Evolutionary conservation across 1,284 basidiomycete genomes (phyloP), one percentile per base, ranked within the genome.

Genomic region (Boletus sp.): DNA sequence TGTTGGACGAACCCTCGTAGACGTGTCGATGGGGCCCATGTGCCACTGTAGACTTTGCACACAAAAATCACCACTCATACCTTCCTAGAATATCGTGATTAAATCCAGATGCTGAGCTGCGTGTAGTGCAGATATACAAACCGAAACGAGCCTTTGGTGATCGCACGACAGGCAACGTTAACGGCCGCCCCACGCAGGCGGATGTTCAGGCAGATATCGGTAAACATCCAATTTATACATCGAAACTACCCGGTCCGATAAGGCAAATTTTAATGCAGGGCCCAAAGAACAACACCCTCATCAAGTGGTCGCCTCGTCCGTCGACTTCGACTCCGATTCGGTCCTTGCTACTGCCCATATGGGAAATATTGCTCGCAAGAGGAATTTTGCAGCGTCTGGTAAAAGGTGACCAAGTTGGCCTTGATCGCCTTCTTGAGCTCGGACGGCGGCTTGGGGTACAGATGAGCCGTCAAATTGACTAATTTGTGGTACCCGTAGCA

Each of bases 391-490:
- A 65, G 22, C 3, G 45, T 34, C 50, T 60, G 4, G 37, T 61
- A 62, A 8, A 64, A 51, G 14, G 59, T 59, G n/a, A 16, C 23
- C 29, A 65, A 33, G 32, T 61, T 65, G 35, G 48, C 41, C 42
- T 49, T 62, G 58, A 60, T 60, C 34, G 60, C 60, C 1, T 40
- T 3, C 39, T 51, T 19, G 8, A 60, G 62, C 6, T 65, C 49
- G 3, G 53, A 2, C 0, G 40, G 49, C 12, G 58, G 59, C 8
- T 61, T 16, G 2, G 61, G 61, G 26, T 61, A 62, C 27, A 65
- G 13, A 27, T 41, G n/a, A 4, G 49, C 53, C 2, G 60, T 63
- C 56, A 65, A 16, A 9, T 59, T 60, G 19, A 46, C 14, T 41
- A 59, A 60, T 20, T 25, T 46, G 2, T 59, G 56, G 30, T 61